Base-by-base conservation (phyloP, 768 basidiomycete species). In the Baorangia bicolor region DNA sequence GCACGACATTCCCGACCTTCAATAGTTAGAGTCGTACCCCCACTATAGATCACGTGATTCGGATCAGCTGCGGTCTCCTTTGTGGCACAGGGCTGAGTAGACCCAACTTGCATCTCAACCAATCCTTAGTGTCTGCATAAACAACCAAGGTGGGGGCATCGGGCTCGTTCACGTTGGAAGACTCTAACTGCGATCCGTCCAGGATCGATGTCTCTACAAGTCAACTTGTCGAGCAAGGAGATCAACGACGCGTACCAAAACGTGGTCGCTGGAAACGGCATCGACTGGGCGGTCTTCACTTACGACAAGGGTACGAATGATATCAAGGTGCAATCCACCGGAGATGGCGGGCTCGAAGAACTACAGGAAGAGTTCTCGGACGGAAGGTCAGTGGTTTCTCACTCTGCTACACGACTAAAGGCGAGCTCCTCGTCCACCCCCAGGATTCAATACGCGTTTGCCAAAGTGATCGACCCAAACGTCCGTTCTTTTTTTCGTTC, bases 391-490 rank as follows among this genome's bases (percentile, higher is more conserved):
- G 86, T 68, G 12, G 37, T 49, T 39, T 40, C 30, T 25, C 41
- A 25, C 41, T 6, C 0, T 35, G 1, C 34, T 30, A 27, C 14
- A 21, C 56, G 57, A 49, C 28, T 21, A 25, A 5, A 23, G 53
- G 57, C 38, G 20, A 35, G n/a, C 55, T 61, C 18, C 57, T 51
- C 46, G 18, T 25, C 7, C 49, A 14, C 10, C 39, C 16, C 6
- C 61, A 96, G 95, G 65, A 94, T 98, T 34, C 95, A 97, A 72
- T 98, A 95, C 67, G 95, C 92, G 10, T 95, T 96, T 65, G 85
- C 80, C 7, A 80, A 89, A 58, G 94, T 97, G 25, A 80, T 81
- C 49, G 95, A 97, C 72, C 85, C 87, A 39, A 92, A 90, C 69
- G 93, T 94, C 62, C 51, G 85, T 69, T 2, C 35, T 2, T 37